Conservation (phyloP, 257 asterid genomes). For the Solanum corneliomulleri region DNA sequence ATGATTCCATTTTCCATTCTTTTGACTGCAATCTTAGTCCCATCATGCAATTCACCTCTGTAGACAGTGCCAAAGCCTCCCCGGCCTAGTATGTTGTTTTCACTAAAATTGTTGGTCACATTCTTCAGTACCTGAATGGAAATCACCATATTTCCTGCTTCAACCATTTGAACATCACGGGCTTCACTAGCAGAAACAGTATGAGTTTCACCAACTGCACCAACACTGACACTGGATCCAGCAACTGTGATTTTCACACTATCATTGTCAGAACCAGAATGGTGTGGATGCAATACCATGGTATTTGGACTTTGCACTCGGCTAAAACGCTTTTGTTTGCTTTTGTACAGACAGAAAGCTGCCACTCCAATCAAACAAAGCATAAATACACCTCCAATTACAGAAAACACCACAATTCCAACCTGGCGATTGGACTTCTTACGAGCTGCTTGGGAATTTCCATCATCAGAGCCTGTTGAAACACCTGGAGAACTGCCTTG, state of each 20-base stretch:
- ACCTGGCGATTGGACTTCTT: slow-evolving; percentile 28
- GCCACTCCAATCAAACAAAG: slow-evolving; percentile 48
- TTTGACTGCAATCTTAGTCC: slow-evolving; percentile 87
- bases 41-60: slow-evolving; percentile 82
- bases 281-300: slow-evolving; percentile 70
- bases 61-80: slow-evolving; percentile 96
- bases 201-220: slow-evolving; percentile 43
- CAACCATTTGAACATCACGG: slow-evolving; percentile 71
- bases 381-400: slow-evolving; percentile 42
- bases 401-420: slow-evolving; percentile 40
- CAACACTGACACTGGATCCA: slow-evolving; percentile 66
- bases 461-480: slow-evolving; percentile 4
- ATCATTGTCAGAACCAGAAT: slow-evolving; percentile 73
- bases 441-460: neutral
- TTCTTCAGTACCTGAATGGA: slow-evolving; percentile 79
- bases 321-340: slow-evolving; percentile 52
- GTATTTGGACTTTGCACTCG: slow-evolving; percentile 79
- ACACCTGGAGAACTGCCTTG: slow-evolving; percentile 15
- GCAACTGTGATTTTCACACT: slow-evolving; percentile 83
- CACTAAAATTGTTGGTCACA: slow-evolving; percentile 66
- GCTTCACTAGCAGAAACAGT: slow-evolving; percentile 41
- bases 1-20: slow-evolving; percentile 87
- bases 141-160: slow-evolving; percentile 81
- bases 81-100: slow-evolving; percentile 59
- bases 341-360: slow-evolving; percentile 58